Percentiles rank a stretch among this genome's conserved stretches.
These are phyloP conservation scores for Erodium moschatum DNA, from an alignment of 441 rosid species.

Conservation along the genomic window DNA sequence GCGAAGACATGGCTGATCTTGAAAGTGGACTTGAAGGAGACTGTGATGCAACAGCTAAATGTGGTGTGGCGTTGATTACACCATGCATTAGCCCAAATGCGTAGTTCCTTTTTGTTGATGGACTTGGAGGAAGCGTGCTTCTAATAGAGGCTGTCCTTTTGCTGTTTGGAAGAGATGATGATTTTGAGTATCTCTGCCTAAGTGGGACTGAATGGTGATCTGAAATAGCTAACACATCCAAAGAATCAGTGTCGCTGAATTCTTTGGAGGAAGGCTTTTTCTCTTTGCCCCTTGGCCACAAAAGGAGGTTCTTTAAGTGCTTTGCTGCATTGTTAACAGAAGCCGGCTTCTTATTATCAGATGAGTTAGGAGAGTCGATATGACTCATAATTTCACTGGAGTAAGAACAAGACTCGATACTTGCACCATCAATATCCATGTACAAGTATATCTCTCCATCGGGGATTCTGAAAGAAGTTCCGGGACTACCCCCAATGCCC, in stretches of 20 bases:
- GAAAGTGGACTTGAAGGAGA: conserved; percentile 31
- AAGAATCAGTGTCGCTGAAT: conserved; percentile 26
- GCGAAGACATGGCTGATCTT: conserved; percentile 35
- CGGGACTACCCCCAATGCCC: conserved; percentile 62
- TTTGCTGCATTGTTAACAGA: conserved; percentile 40
- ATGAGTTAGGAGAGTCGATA: conserved; percentile 16
- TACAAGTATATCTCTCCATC: conserved; percentile 82
- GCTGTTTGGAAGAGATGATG: conserved; percentile 34
- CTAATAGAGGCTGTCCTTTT: conserved; percentile 16
- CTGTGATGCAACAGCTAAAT: conserved; percentile 24
- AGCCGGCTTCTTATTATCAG: conserved; percentile 20
- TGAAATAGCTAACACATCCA: conserved; percentile 22
- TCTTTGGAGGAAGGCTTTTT: conserved; percentile 28
- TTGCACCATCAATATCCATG: conserved; percentile 39
- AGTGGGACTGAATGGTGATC: conserved; percentile 46
- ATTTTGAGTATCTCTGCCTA: conserved; percentile 47
- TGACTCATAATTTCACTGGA: conserved; percentile 37
- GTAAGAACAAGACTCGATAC: conserved; percentile 42
- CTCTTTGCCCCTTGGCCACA: conserved; percentile 50
- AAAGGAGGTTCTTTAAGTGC: conserved; percentile 58
- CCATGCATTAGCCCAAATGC: conserved; percentile 63
- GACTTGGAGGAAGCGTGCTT: conserved; percentile 47
- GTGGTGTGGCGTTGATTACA: conserved; percentile 44
- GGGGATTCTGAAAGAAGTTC: conserved; percentile 69
- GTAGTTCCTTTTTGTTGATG: conserved; percentile 51